Base-by-base conservation (phyloP, 495 filamentous ascomycete species). In the Neurospora tetrasperma region DNA sequence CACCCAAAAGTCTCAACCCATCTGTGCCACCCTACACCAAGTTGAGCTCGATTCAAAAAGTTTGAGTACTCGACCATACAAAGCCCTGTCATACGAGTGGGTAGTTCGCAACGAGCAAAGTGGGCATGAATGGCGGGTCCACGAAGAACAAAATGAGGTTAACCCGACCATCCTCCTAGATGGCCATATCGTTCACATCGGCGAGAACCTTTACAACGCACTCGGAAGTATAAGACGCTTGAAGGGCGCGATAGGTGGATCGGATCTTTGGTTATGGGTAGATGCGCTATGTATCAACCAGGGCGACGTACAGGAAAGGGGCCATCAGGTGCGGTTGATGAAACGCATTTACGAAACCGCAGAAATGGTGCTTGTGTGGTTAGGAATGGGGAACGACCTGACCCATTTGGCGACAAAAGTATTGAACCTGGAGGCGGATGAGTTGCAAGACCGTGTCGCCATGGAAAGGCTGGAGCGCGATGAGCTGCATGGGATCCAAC, bases 271-370 rank as follows among this genome's bases (percentile, higher is more conserved):
- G 46, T 27, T 54, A 12, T 54, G 20, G 20, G 10, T 23, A 54
- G 46, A 54, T 0, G 20, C 46, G 0, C n/a, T 54, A 0, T 74
- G 69, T 5, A 71, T 74, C 11, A 68, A 74, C 54, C 70, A 74
- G 54, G 11, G 35, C 48, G 12, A 74, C 68, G 16, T 41, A 1
- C 7, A 46, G n/a, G 73, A 74, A n/a, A 69, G 73, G 69, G 41
- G 41, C 0, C n/a, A 20, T 8, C 73, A 74, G 54, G 73, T 74
- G 7, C 35, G 31, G 18, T 46, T 69, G 16, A 71, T 71, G 73
- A 31, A 39, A 31, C 44, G 68, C 0, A 71, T 71, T 31, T 74
- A 71, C 8, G 0, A 48, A 1, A 23, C 5, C 1, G 43, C 46
- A 3, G 12, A 35, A 4, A 31, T 18, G 16, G 73, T 71, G 6